Conservation (phyloP, 179 eudicot species). For the Silene vulgaris region DNA sequence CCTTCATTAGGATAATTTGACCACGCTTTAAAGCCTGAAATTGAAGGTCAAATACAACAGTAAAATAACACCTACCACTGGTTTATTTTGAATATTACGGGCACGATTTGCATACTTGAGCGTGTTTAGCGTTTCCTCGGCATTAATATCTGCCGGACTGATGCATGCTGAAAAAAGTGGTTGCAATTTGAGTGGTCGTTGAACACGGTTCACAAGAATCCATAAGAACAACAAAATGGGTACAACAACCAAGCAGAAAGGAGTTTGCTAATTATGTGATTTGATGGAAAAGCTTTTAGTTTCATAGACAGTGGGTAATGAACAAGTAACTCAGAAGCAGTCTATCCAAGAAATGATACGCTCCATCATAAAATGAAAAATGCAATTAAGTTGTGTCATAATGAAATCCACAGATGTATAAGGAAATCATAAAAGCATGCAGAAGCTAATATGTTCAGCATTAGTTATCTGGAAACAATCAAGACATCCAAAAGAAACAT, state of each 20-base stretch:
- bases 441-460: not conserved
- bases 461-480: not conserved
- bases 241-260: not conserved
- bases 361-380: not conserved
- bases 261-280: not conserved
- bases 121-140: conserved; percentile 97
- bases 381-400: not conserved
- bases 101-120: conserved; percentile 99
- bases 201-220: not conserved
- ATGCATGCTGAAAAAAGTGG: conserved; percentile 71
- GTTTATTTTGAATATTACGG: conserved; percentile 93
- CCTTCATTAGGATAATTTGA: conserved; percentile 13
- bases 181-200: conserved; percentile 21
- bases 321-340: not conserved
- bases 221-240: conserved; percentile 6
- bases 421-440: conserved; percentile 1
- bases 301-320: not conserved
- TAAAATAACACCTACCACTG: conserved; percentile 59
- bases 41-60: not conserved
- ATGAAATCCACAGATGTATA: not conserved
- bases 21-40: not conserved
- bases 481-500: not conserved
- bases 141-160: conserved; percentile 99
- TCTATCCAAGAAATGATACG: not conserved
- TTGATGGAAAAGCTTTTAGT: not conserved